These are phyloP conservation scores for Rhodotorula toruloides DNA, from an alignment of 768 basidiomycete species.

Conservation along the genomic window DNA sequence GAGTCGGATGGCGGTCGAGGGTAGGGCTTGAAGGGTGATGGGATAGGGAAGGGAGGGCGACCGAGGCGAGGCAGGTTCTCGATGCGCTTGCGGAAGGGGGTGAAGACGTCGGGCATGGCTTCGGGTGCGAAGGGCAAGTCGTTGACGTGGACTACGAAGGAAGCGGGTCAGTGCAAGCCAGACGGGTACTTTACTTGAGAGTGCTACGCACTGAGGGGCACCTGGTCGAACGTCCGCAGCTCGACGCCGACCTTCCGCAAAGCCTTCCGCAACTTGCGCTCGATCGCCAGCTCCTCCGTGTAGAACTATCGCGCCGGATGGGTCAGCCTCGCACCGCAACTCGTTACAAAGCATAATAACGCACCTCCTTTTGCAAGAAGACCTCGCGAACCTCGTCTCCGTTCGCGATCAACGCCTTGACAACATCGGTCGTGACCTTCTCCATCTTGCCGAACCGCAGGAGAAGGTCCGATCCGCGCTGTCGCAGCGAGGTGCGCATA, in stretches of 20 bases:
- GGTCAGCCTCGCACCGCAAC: background rate
- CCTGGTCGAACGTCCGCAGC: constrained; percentile 28
- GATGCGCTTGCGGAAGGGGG: constrained; percentile 49
- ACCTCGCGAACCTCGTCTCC: constrained; percentile 45
- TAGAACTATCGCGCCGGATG: constrained; percentile 15
- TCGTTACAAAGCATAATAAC: constrained; percentile 18
- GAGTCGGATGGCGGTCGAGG: constrained; percentile 25
- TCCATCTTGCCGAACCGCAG: constrained; percentile 50
- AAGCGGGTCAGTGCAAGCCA: constrained; percentile 28
- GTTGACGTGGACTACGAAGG: constrained; percentile 37
- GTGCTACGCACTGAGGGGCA: constrained; percentile 33
- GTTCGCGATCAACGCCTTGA: constrained; percentile 42
- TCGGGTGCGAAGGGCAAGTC: constrained; percentile 46
- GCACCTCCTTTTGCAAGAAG: constrained; percentile 47
- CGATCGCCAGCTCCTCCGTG: constrained; percentile 39
- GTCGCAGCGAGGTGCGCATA: constrained; percentile 20
- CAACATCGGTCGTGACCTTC: constrained; percentile 44
- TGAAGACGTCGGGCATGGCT: constrained; percentile 49
- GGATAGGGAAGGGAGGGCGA: constrained; percentile 42
- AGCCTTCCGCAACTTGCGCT: constrained; percentile 8
- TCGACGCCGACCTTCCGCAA: constrained; percentile 13
- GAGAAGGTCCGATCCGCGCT: constrained; percentile 43
- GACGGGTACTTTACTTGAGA: constrained; percentile 36
- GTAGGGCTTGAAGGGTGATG: constrained; percentile 43
- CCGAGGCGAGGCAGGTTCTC: constrained; percentile 49